Conservation (phyloP, 2,329 filamentous ascomycete genomes). For the Calonectria pauciramosa region DNA sequence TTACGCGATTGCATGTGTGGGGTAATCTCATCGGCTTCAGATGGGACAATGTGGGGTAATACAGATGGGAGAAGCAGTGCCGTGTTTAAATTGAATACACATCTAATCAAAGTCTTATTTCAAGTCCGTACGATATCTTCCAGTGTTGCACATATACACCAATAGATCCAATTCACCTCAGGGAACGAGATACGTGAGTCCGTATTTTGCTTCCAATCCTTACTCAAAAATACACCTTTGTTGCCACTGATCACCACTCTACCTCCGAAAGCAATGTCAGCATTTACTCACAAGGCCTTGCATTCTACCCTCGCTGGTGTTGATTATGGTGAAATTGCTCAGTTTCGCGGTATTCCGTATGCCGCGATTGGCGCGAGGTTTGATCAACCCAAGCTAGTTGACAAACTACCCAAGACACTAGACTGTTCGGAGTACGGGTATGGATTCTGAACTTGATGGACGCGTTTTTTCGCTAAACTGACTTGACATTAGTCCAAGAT, state of each 20-base stretch:
- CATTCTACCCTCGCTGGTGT: neutral
- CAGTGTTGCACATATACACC: neutral
- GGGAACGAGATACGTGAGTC: neutral
- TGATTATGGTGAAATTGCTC: neutral
- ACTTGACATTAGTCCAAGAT: slow-evolving; percentile 51
- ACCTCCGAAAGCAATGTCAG: neutral
- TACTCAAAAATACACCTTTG: neutral
- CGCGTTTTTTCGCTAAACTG: neutral
- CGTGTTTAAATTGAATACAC: neutral
- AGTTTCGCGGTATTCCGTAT: slow-evolving; percentile 28
- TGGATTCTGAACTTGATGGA: neutral
- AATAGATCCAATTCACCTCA: neutral
- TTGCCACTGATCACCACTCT: too few relatives aligned
- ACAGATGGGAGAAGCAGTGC: neutral
- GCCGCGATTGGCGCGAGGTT: slow-evolving; percentile 14
- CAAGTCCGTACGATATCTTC: neutral
- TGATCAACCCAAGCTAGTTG: neutral
- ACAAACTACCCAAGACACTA: neutral
- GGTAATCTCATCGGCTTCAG: neutral
- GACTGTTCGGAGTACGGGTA: slow-evolving; percentile 26
- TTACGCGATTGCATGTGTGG: neutral
- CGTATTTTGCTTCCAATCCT: neutral
- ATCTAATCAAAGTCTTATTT: neutral
- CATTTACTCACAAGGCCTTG: neutral
- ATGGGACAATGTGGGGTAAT: neutral